Evolutionary conservation across 371 early-diverging fungal species (phyloP).

Genomic region (Apophysomyces sp.): DNA sequence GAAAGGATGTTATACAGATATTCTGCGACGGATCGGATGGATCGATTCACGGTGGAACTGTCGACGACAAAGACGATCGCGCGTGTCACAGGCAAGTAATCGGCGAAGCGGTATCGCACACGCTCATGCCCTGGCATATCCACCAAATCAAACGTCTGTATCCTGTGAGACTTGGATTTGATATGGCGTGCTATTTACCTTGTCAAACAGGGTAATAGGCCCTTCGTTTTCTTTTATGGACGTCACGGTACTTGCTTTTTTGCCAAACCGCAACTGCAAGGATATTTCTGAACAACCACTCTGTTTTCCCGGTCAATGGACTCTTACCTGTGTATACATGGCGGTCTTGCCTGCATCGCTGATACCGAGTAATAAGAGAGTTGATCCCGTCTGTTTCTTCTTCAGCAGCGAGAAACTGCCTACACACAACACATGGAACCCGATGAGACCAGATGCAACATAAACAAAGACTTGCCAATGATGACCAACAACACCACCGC

Average conservation of each 20-base stretch:
- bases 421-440: not conserved
- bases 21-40: constrained; percentile 59
- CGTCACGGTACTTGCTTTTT: constrained; percentile 55
- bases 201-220: constrained; percentile 35
- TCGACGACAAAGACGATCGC: constrained; percentile 83
- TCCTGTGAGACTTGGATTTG: not conserved
- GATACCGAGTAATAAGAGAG: constrained; percentile 57
- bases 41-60: constrained; percentile 55
- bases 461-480: constrained; percentile 6
- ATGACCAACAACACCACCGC: constrained; percentile 5
- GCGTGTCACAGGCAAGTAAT: constrained; percentile 68
- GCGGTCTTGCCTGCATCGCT: constrained; percentile 67
- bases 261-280: constrained; percentile 52
- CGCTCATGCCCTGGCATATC: constrained; percentile 91
- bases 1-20: constrained; percentile 80
- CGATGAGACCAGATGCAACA: not conserved
- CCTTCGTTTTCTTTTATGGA: constrained; percentile 79
- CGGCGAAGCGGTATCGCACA: constrained; percentile 69
- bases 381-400: constrained; percentile 32
- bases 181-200: constrained; percentile 24
- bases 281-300: not conserved
- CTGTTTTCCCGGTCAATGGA: not conserved
- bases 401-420: constrained; percentile 20
- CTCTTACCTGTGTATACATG: constrained; percentile 47
- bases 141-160: constrained; percentile 59